A percentile compares a stretch with the other conserved stretches of the same genome.
Conservation (phyloP, 129 eudicot genomes). For the Ambrosia trifida region DNA sequence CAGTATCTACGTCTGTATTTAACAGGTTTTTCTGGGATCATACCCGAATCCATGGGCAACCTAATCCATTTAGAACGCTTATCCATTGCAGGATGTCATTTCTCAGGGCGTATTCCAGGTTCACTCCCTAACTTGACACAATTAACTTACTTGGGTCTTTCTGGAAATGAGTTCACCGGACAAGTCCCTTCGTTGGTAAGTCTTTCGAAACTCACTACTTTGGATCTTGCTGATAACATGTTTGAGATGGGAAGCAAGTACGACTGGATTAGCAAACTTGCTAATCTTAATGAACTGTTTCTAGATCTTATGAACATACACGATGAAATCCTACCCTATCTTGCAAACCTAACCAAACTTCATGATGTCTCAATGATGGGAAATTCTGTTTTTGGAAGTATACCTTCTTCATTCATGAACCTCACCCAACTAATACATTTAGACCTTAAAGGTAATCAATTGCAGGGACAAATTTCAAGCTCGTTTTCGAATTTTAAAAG, state of each 20-base stretch:
- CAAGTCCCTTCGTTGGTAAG: slow-evolving; percentile 17
- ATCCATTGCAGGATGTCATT: neutral
- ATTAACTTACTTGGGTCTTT: neutral
- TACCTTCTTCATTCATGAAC: slow-evolving; percentile 23
- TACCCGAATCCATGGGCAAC: slow-evolving; percentile 35
- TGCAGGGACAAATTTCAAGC: slow-evolving; percentile 27
- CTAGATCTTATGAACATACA: slow-evolving; percentile 1
- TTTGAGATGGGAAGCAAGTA: neutral
- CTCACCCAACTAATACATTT: neutral
- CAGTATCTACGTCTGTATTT: neutral
- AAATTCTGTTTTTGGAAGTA: slow-evolving; percentile 2
- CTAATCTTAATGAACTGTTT: neutral
- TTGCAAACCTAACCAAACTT: slow-evolving; percentile 27
- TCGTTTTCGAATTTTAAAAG: slow-evolving; percentile 23
- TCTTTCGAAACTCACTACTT: neutral
- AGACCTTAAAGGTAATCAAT: neutral
- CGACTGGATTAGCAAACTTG: slow-evolving; percentile 8
- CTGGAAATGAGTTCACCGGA: neutral
- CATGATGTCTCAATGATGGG: rapidly evolving
- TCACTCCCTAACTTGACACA: slow-evolving; percentile 28
- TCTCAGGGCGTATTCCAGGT: slow-evolving; percentile 22
- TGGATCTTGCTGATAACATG: neutral
- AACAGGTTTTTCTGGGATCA: slow-evolving; percentile 34
- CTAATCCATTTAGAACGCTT: slow-evolving; percentile 3
- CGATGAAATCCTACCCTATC: slow-evolving; percentile 25